phyloP scores from a whole-genome alignment of 192 early-diverging fungal genomes.

The Entomortierella beljakovae region DNA sequence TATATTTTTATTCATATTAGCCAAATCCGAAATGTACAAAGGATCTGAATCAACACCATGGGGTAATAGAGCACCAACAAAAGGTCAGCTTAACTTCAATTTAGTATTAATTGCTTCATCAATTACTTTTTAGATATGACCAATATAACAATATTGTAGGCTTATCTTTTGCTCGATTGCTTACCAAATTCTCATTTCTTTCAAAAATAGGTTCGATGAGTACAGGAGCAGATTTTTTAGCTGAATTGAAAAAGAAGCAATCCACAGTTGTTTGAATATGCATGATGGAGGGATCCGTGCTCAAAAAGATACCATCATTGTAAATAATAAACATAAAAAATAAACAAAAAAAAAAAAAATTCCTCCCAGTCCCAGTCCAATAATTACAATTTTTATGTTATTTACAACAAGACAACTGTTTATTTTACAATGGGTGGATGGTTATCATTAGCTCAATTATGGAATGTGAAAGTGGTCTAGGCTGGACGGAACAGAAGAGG shows the following conservation, averaged over 20 bases:
- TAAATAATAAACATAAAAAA: background rate
- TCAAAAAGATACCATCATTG: background rate
- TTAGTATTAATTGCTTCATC: too few species aligned
- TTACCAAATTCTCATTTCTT: background rate
- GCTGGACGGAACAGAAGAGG: background rate
- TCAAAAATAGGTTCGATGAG: slow-evolving; percentile 24
- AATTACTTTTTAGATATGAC: too few species aligned
- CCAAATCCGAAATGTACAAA: slow-evolving; percentile 51
- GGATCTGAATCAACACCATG: slow-evolving; percentile 43
- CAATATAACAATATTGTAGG: background rate
- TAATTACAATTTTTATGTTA: too few species aligned
- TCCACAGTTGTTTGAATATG: background rate
- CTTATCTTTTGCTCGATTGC: background rate
- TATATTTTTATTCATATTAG: slow-evolving; percentile 6
- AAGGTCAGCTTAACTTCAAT: slow-evolving; percentile 12
- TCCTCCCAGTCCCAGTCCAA: too few species aligned
- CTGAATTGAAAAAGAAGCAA: slow-evolving; percentile 40
- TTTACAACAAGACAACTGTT: too few species aligned
- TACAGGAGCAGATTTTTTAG: slow-evolving; percentile 38
- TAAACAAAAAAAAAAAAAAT: too few species aligned
- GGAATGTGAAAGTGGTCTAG: too few species aligned
- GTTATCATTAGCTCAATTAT: background rate
- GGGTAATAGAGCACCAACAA: slow-evolving; percentile 27
- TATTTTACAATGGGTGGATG: background rate
- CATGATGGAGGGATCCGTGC: background rate